Evolutionary conservation across 2,329 filamentous ascomycete genomes (phyloP).

Genomic region (Lasiodiplodia citricola): DNA sequence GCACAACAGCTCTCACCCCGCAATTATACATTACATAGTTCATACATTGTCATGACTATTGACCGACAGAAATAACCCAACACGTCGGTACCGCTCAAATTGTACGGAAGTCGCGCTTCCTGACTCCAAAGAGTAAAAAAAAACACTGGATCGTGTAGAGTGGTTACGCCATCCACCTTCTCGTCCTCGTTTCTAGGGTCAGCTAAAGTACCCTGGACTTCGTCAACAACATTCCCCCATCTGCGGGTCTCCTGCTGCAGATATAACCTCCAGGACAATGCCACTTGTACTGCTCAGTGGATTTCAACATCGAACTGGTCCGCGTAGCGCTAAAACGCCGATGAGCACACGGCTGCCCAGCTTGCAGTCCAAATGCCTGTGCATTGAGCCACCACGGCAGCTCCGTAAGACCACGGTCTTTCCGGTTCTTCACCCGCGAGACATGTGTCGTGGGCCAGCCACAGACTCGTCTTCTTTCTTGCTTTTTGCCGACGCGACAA

Average conservation of each 20-base stretch:
- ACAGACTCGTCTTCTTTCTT: neutral
- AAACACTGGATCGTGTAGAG: neutral
- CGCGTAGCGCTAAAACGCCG: no score
- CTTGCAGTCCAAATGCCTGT: no score
- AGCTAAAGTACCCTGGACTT: no score
- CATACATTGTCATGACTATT: neutral
- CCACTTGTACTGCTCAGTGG: neutral
- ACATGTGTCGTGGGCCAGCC: neutral
- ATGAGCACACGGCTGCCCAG: no score
- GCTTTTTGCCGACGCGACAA: neutral
- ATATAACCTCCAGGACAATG: neutral
- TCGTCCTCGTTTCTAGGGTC: neutral
- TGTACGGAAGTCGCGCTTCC: neutral
- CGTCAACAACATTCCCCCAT: no score
- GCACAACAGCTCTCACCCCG: neutral
- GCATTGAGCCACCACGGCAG: no score
- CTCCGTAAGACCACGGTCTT: no score
- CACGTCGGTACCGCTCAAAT: neutral
- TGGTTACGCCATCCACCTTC: neutral
- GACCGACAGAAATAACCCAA: neutral
- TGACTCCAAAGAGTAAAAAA: neutral
- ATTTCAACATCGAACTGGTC: neutral
- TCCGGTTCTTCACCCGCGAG: neutral
- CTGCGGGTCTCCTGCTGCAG: no score
- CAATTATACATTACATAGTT: neutral